A percentile compares a stretch with the other conserved stretches of the same genome.
phyloP scores from a whole-genome alignment of 768 basidiomycete species.

The Lentinula guzmanii region DNA sequence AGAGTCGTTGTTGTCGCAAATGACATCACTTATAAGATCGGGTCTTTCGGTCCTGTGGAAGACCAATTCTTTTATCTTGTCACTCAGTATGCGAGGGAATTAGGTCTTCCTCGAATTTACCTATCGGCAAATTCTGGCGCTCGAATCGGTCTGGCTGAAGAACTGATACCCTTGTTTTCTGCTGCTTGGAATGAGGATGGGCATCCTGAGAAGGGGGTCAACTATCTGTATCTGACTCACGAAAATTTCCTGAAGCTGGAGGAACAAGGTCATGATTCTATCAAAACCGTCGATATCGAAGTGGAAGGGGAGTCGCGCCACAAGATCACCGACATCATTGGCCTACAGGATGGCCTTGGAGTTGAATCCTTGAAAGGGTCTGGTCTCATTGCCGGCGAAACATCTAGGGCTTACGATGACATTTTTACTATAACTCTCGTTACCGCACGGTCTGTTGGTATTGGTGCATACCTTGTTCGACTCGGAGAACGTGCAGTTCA shows the following conservation, averaged over 20 bases:
- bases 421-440: slow-evolving; percentile 99
- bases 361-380: slow-evolving; percentile 96
- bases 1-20: slow-evolving; percentile 89
- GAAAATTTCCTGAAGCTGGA: slow-evolving; percentile 87
- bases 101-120: slow-evolving; percentile 91
- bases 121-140: slow-evolving; percentile 99
- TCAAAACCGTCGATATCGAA: slow-evolving; percentile 80
- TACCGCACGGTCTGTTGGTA: slow-evolving; percentile 97
- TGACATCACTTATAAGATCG: slow-evolving; percentile 98
- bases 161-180: slow-evolving; percentile 81
- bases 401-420: slow-evolving; percentile 97
- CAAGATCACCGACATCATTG: slow-evolving; percentile 95
- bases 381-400: slow-evolving; percentile 97
- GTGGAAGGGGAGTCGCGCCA: slow-evolving; percentile 83
- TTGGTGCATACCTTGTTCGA: slow-evolving; percentile 97
- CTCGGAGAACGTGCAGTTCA: slow-evolving; percentile 97
- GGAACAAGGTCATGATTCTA: slow-evolving; percentile 73
- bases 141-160: slow-evolving; percentile 93
- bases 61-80: slow-evolving; percentile 97
- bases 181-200: slow-evolving; percentile 82
- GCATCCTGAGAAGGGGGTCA: slow-evolving; percentile 91
- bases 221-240: slow-evolving; percentile 92
- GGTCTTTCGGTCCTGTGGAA: slow-evolving; percentile 93
- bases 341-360: slow-evolving; percentile 94
- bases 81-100: slow-evolving; percentile 85